These are phyloP conservation scores for Gymnopus androsaceus DNA, from an alignment of 1,284 basidiomycete species.

Conservation along the genomic window DNA sequence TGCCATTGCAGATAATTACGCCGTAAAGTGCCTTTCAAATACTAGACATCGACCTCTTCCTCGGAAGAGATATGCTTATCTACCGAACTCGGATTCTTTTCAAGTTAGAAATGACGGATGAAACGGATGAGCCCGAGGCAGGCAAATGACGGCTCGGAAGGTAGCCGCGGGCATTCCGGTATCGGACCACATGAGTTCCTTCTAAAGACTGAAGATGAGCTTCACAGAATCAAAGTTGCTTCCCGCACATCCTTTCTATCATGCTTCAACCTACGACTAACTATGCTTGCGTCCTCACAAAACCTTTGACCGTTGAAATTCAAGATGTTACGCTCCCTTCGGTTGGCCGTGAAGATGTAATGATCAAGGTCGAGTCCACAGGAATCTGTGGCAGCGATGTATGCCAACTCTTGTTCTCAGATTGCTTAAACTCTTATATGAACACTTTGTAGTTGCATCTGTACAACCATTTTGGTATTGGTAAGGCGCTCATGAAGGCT, in stretches of 20 bases:
- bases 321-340: slow-evolving; percentile 14
- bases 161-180: too few relatives aligned
- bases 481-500: slow-evolving; percentile 12
- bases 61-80: too few relatives aligned
- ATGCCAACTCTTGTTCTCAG: neutral
- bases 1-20: slow-evolving; percentile 26
- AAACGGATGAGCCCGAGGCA: too few relatives aligned
- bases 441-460: slow-evolving; percentile 12
- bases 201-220: too few relatives aligned
- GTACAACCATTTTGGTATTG: slow-evolving; percentile 19
- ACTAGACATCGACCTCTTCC: too few relatives aligned
- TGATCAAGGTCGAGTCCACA: slow-evolving; percentile 21
- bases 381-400: slow-evolving; percentile 24
- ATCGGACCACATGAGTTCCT: too few relatives aligned
- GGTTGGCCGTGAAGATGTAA: slow-evolving; percentile 18
- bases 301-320: slow-evolving; percentile 18
- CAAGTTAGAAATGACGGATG: too few relatives aligned
- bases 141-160: too few relatives aligned
- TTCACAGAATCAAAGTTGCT: too few relatives aligned
- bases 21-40: too few relatives aligned
- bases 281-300: slow-evolving; percentile 17
- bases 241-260: neutral
- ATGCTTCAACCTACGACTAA: slow-evolving; percentile 11
- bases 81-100: too few relatives aligned
- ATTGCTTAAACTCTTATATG: neutral